Conservation (phyloP, 2,329 filamentous ascomycete genomes). For the Ophiostoma angusticollis region DNA sequence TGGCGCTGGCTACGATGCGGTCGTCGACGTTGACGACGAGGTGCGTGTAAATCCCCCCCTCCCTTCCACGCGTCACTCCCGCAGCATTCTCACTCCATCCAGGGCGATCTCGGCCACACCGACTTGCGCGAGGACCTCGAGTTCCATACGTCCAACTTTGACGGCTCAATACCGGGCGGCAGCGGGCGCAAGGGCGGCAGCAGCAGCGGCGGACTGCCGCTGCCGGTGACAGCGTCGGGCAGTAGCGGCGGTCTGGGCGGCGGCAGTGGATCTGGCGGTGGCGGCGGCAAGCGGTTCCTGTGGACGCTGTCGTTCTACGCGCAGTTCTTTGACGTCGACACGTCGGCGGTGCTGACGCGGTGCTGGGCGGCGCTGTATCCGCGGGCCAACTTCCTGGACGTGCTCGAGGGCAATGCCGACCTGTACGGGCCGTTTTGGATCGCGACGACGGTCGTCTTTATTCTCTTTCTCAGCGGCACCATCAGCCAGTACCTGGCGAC, state of each 20-base stretch:
- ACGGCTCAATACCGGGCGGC: conserved; percentile 39
- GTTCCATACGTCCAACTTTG: conserved; percentile 89
- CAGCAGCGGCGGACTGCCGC: conserved; percentile 37
- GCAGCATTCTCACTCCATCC: conserved; percentile 4
- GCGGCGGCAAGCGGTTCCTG: conserved; percentile 65
- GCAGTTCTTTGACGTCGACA: conserved; percentile 98
- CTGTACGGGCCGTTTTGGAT: conserved; percentile 98
- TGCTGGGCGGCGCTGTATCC: conserved; percentile 86
- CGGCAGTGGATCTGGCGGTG: too few relatives aligned
- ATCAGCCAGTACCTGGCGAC: conserved; percentile 80
- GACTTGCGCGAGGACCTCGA: conserved; percentile 98
- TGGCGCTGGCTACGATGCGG: conserved; percentile 87
- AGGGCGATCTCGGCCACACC: conserved; percentile 96
- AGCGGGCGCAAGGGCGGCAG: conserved; percentile 41
- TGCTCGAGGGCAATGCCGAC: conserved; percentile 92
- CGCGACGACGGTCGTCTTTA: conserved; percentile 90
- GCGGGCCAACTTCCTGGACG: conserved; percentile 88
- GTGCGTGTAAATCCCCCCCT: conserved; percentile 29
- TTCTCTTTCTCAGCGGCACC: conserved; percentile 87
- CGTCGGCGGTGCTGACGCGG: conserved; percentile 71
- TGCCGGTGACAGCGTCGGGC: conserved; percentile 40
- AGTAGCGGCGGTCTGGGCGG: conserved; percentile 20
- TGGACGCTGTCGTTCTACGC: conserved; percentile 92
- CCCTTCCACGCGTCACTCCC: background rate
- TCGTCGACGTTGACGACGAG: conserved; percentile 95